Evolutionary conservation across 1,284 basidiomycete species (phyloP), one percentile per base, ranked within the genome.

Genomic region (Leccinum pachyderme): DNA sequence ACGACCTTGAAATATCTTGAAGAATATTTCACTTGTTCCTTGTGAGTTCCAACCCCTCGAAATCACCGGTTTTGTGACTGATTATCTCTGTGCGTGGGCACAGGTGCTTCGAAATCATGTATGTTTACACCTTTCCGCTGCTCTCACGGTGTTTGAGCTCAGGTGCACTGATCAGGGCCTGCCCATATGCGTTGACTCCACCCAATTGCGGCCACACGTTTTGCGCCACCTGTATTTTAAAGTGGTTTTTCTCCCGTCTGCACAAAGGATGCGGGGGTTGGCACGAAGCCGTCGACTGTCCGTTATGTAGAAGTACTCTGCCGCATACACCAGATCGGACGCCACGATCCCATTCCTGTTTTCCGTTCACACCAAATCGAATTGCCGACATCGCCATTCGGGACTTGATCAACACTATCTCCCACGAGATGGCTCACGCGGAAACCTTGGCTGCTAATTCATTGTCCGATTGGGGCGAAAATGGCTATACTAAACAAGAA

Each of bases 221-320:
- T 64, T 86, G 84, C 64, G 79, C 81, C 22, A 69, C 82, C 32
- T 87, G 84, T 66, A 81, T 84, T 56, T 65, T 87, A 24, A 81
- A 81, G 63, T 85, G 83, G 81, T 81, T 81, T 69, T 87, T 87
- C 71, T 81, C 83, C 56, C 78, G 79, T 47, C 70, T 86, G 35
- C 83, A 85, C 67, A 72, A 72, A 50, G 73, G 72, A 1, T 87
- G 86, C 61, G 83, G 83, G 33, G 70, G 73, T 33, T 88, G 85
- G 84, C 84, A 87, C 59, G 79, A 84, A 61, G 68, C 75, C 7
- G 81, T 86, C 39, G 80, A 82, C 59, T 87, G 84, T 67, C 86
- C 85, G 22, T 76, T 87, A 54, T 87, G 85, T 66, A 82, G 83
- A 61, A 76, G 75, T 51, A 59, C 75, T 41, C 71, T 86, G 51